Evolutionary conservation across 2,329 filamentous ascomycete genomes (phyloP).

Genomic region (Neofusicoccum laricinum): DNA sequence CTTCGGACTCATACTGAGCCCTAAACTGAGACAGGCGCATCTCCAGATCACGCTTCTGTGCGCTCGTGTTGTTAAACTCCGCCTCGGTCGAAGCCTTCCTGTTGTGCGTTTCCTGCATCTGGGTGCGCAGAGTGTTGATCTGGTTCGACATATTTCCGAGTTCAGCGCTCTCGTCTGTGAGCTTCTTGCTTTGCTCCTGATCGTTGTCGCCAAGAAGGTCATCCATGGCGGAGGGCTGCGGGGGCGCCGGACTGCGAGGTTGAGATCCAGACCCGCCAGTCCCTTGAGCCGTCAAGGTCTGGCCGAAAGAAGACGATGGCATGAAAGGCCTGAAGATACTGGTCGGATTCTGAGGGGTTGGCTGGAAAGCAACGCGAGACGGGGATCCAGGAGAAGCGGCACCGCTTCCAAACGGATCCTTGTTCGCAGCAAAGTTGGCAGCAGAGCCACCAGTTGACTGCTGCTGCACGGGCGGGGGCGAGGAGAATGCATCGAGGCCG

Average conservation of each 20-base stretch:
- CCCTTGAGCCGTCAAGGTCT: constrained; percentile 70
- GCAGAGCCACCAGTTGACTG: constrained; percentile 73
- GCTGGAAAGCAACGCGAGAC: constrained; percentile 41
- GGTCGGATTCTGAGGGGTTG: constrained; percentile 40
- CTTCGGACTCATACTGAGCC: constrained; percentile 88
- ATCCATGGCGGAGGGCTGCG: constrained; percentile 58
- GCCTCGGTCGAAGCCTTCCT: constrained; percentile 78
- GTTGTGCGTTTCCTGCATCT: constrained; percentile 89
- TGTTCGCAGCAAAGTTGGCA: constrained; percentile 39
- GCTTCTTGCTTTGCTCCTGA: constrained; percentile 79
- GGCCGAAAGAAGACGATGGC: constrained; percentile 88
- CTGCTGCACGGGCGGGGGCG: constrained; percentile 50
- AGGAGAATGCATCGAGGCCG: constrained; percentile 74
- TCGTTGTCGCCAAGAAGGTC: constrained; percentile 91
- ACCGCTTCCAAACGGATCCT: constrained; percentile 62
- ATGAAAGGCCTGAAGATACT: constrained; percentile 83
- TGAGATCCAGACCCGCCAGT: constrained; percentile 61
- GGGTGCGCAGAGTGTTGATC: constrained; percentile 82
- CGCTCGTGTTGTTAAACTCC: constrained; percentile 74
- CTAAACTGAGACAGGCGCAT: constrained; percentile 81
- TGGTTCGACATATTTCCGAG: constrained; percentile 95
- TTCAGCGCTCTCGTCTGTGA: constrained; percentile 86
- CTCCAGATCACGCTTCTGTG: constrained; percentile 93
- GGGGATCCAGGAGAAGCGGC: constrained; percentile 54
- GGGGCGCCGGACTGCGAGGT: constrained; percentile 32